phyloP scores from a whole-genome alignment of 2,329 filamentous ascomycete genomes.

The Exophiala xenobiotica region DNA sequence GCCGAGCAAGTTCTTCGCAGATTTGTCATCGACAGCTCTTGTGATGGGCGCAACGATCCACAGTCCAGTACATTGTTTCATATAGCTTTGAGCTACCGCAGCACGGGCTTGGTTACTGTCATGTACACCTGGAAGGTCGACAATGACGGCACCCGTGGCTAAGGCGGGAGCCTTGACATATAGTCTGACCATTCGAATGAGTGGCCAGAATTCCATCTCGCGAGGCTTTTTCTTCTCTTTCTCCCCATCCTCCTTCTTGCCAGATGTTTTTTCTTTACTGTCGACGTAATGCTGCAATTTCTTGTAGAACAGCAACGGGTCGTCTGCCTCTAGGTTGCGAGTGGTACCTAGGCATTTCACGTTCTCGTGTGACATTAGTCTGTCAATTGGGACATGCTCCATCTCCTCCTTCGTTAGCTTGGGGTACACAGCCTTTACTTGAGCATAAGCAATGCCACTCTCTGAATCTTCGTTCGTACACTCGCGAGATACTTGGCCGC shows the following conservation, averaged over 20 bases:
- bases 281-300: conserved; percentile 54
- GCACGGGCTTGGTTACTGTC: conserved; percentile 61
- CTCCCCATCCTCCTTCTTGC: conserved; percentile 35
- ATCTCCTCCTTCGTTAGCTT: conserved; percentile 44
- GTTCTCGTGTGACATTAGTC: conserved; percentile 44
- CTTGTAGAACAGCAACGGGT: conserved; percentile 45
- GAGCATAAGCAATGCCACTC: conserved; percentile 42
- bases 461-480: conserved; percentile 47
- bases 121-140: conserved; percentile 60
- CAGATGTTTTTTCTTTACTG: conserved; percentile 51
- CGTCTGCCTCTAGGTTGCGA: conserved; percentile 40
- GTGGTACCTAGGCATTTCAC: conserved; percentile 51
- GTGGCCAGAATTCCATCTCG: conserved; percentile 44
- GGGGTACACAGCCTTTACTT: conserved; percentile 42
- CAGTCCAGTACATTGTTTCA: conserved; percentile 59
- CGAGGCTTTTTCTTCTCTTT: conserved; percentile 32
- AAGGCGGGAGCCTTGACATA: conserved; percentile 52
- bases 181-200: conserved; percentile 47
- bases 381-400: conserved; percentile 37
- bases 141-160: conserved; percentile 55
- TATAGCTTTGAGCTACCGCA: conserved; percentile 58
- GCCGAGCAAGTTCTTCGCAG: conserved; percentile 57
- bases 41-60: conserved; percentile 65
- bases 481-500: conserved; percentile 42
- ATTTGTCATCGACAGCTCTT: conserved; percentile 60